These are phyloP conservation scores for Hortaea werneckii DNA, from an alignment of 2,329 filamentous ascomycete genomes.

Conservation along the genomic window DNA sequence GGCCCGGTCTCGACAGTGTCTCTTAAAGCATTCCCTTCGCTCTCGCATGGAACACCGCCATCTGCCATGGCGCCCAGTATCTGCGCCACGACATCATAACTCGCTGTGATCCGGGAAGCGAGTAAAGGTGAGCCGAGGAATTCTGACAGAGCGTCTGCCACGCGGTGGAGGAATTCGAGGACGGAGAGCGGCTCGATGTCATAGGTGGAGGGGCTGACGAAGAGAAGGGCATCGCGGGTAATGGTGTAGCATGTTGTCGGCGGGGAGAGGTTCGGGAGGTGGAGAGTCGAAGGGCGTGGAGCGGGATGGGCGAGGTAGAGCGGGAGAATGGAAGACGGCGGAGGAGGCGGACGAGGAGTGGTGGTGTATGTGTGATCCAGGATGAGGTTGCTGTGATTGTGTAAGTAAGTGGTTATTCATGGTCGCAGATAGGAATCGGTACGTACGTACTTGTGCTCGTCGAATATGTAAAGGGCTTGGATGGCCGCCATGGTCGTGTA, in stretches of 20 bases:
- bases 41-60: slow-evolving; percentile 76
- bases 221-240: slow-evolving; percentile 74
- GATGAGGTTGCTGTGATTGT: slow-evolving; percentile 56
- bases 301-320: slow-evolving; percentile 75
- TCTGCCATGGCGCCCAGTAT: slow-evolving; percentile 94
- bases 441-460: slow-evolving; percentile 74
- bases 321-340: slow-evolving; percentile 65
- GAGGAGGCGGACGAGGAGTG: slow-evolving; percentile 59
- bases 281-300: slow-evolving; percentile 77
- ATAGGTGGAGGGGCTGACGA: slow-evolving; percentile 71
- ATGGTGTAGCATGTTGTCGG: slow-evolving; percentile 83
- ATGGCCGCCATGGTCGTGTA: slow-evolving; percentile 53
- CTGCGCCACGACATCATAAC: slow-evolving; percentile 90
- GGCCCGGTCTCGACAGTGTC: slow-evolving; percentile 81
- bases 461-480: slow-evolving; percentile 92
- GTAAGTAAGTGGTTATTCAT: slow-evolving; percentile 4
- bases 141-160: slow-evolving; percentile 87
- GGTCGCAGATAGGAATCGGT: slow-evolving; percentile 5
- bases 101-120: slow-evolving; percentile 74
- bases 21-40: slow-evolving; percentile 82
- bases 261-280: slow-evolving; percentile 70
- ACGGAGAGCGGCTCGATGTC: slow-evolving; percentile 84
- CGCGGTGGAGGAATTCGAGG: slow-evolving; percentile 87
- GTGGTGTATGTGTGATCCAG: slow-evolving; percentile 80
- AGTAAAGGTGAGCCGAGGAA: slow-evolving; percentile 83